Percentiles rank a stretch among this genome's conserved stretches.
phyloP scores from a whole-genome alignment of 2,329 filamentous ascomycete species.

The Aspergillus udagawae region DNA sequence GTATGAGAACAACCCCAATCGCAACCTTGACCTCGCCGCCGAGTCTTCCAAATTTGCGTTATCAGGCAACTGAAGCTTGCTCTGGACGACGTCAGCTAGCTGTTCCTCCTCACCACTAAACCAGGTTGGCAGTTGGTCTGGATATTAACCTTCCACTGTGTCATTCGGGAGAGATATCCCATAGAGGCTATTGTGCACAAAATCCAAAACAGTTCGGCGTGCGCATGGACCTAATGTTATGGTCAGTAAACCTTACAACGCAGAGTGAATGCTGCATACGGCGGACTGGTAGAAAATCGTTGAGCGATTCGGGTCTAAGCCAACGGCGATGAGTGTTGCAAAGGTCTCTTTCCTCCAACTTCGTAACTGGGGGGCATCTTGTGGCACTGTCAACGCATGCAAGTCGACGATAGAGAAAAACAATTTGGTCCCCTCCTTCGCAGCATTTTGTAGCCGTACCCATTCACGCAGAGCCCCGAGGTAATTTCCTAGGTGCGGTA shows the following conservation, averaged over 20 bases:
- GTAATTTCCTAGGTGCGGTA: conserved; percentile 94
- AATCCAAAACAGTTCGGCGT: conserved; percentile 95
- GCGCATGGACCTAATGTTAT: conserved; percentile 60
- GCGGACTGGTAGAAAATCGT: conserved; percentile 79
- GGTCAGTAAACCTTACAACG: conserved; percentile 5
- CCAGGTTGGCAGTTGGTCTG: background rate
- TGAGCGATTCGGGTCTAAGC: conserved; percentile 71
- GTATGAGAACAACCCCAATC: conserved; percentile 91
- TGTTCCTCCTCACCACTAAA: background rate
- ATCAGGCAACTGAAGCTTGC: conserved; percentile 65
- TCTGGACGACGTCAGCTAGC: conserved; percentile 45
- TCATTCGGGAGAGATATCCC: conserved; percentile 96
- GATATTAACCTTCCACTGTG: conserved; percentile 83
- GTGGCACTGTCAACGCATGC: conserved; percentile 81
- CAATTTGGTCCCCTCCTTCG: conserved; percentile 56
- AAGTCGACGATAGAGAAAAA: conserved; percentile 89
- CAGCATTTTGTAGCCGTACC: conserved; percentile 71
- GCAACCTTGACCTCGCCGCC: conserved; percentile 59
- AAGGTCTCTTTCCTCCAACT: conserved; percentile 69
- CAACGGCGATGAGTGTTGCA: conserved; percentile 77
- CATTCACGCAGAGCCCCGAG: conserved; percentile 84
- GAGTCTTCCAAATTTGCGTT: conserved; percentile 57
- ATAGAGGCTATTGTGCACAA: conserved; percentile 86
- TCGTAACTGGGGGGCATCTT: conserved; percentile 59
- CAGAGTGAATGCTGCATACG: conserved; percentile 45